Conservation (phyloP, 176 grass and related monocot genomes). For the Aegilops speltoides region DNA sequence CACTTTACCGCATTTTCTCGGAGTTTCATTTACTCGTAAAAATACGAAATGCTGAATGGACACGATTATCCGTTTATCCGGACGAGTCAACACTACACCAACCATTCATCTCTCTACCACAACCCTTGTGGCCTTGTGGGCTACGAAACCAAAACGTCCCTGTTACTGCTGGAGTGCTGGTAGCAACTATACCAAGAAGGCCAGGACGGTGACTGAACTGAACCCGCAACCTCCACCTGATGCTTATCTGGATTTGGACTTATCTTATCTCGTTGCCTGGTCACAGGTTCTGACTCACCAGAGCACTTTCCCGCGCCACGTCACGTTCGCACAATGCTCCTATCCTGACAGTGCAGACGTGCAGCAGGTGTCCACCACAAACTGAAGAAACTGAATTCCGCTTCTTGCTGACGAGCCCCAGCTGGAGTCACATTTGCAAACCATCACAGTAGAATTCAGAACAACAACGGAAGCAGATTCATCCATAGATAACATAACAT, state of each 20-base stretch:
- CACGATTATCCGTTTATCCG: slow-evolving; percentile 10
- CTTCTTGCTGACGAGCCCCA: background rate
- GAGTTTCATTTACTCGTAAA: background rate
- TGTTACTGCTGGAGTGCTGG: background rate
- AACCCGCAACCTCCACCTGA: background rate
- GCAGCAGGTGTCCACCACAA: background rate
- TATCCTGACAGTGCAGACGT: background rate
- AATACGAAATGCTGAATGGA: background rate
- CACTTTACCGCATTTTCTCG: too few relatives aligned
- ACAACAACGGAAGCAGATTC: background rate
- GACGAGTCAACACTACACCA: background rate
- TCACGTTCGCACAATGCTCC: background rate
- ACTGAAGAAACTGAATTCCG: background rate
- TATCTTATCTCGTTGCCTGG: slow-evolving; percentile 24
- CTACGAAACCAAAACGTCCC: background rate
- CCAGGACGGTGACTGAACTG: background rate
- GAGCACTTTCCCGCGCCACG: background rate
- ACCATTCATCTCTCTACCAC: background rate
- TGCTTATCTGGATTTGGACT: slow-evolving; percentile 36
- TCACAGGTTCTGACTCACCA: background rate
- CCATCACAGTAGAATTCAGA: background rate
- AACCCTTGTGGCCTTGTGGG: background rate
- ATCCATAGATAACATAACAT: background rate
- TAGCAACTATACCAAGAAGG: background rate
- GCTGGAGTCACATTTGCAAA: background rate